phyloP scores from a whole-genome alignment of 345 rosid species.

The Carallia pectinifolia region DNA sequence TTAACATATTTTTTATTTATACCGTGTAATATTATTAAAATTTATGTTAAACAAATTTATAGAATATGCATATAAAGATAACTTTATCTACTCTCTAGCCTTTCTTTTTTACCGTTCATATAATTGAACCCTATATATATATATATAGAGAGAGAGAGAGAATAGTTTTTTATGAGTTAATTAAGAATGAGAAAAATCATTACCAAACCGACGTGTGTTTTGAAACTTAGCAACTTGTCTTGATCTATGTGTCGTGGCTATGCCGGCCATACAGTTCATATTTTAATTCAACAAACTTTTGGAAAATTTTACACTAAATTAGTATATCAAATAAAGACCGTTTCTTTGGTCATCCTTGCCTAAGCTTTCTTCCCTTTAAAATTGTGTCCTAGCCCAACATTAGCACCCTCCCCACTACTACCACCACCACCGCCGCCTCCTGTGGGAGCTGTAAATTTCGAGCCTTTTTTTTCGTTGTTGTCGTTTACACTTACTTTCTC shows the following conservation, averaged over 20 bases:
- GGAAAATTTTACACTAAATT: neutral
- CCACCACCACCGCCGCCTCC: neutral
- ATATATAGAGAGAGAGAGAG: too few species aligned
- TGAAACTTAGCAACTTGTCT: slow-evolving; percentile 34
- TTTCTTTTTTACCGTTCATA: too few species aligned
- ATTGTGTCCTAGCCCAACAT: slow-evolving; percentile 15
- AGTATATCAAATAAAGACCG: slow-evolving; percentile 10
- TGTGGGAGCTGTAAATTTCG: too few species aligned
- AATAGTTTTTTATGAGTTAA: neutral
- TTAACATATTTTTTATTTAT: too few species aligned
- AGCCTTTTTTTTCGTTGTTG: too few species aligned
- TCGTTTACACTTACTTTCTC: neutral
- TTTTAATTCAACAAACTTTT: slow-evolving; percentile 10
- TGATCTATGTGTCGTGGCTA: slow-evolving; percentile 37
- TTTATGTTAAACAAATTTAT: too few species aligned
- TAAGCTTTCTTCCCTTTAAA: slow-evolving; percentile 23
- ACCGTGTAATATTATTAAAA: too few species aligned
- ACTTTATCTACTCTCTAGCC: too few species aligned
- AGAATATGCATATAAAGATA: too few species aligned
- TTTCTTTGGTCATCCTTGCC: slow-evolving; percentile 28
- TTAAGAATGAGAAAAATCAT: slow-evolving; percentile 28
- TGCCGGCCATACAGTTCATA: slow-evolving; percentile 50
- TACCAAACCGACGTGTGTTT: slow-evolving; percentile 42
- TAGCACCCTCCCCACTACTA: slow-evolving; percentile 25
- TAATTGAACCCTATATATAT: too few species aligned